Conservation (phyloP, 2,329 filamentous ascomycete genomes). For the Penicillium sp. region DNA sequence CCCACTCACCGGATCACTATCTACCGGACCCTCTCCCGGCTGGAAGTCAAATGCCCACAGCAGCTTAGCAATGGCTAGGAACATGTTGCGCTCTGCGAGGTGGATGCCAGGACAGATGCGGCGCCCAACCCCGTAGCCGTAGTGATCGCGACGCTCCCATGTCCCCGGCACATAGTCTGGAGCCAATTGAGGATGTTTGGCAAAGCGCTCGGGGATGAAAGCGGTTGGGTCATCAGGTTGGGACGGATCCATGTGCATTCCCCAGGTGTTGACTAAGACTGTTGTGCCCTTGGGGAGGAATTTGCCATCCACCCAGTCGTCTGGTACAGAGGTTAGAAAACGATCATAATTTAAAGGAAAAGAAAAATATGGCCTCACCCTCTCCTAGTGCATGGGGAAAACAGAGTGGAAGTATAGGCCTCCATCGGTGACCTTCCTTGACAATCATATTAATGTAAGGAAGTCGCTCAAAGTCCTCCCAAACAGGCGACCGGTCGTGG, state of each 20-base stretch:
- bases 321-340: neutral
- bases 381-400: constrained; percentile 1
- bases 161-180: neutral
- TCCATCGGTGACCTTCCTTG: constrained; percentile 6
- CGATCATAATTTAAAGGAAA: neutral
- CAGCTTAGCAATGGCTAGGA: neutral
- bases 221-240: neutral
- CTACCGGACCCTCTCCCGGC: neutral
- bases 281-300: neutral
- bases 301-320: neutral
- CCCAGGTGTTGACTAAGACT: neutral
- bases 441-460: constrained; percentile 5
- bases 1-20: neutral
- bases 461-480: neutral
- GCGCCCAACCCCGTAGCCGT: neutral
- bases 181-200: neutral
- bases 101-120: constrained; percentile 4
- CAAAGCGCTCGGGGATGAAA: neutral
- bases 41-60: neutral
- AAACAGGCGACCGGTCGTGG: neutral
- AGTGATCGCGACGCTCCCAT: constrained; percentile 1
- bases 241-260: neutral
- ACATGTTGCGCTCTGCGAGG: constrained; percentile 1
- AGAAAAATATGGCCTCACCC: neutral
- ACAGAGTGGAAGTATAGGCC: neutral